Evolutionary conservation across 2,329 filamentous ascomycete genomes (phyloP).

Genomic region (Colletotrichum destructivum): DNA sequence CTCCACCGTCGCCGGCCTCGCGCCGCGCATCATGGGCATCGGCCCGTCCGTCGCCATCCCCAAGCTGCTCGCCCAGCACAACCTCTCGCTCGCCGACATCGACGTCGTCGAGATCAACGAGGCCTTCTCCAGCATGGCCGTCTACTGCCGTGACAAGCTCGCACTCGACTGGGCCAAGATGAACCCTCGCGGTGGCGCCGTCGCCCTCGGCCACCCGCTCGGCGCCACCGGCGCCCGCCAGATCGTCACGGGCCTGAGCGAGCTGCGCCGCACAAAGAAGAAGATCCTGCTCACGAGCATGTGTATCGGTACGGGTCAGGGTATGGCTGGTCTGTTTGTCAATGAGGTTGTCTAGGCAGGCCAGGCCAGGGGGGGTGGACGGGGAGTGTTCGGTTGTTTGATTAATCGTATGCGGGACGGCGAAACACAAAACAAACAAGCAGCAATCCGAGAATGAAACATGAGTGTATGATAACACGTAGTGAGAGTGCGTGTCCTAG

Average conservation of each 20-base stretch:
- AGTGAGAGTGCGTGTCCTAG: too few species aligned
- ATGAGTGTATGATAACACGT: slow-evolving; percentile 6
- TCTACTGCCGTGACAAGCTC: slow-evolving; percentile 87
- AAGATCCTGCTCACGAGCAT: slow-evolving; percentile 94
- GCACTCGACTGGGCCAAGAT: slow-evolving; percentile 82
- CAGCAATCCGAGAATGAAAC: not conserved
- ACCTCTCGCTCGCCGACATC: slow-evolving; percentile 83
- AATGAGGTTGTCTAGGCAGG: slow-evolving; percentile 61
- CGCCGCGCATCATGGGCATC: slow-evolving; percentile 97
- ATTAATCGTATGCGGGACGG: too few species aligned
- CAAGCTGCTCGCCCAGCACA: slow-evolving; percentile 88
- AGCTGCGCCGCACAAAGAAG: slow-evolving; percentile 87
- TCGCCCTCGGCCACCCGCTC: slow-evolving; percentile 87
- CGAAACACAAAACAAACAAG: too few species aligned
- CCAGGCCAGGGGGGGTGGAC: too few species aligned
- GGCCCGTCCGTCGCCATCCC: slow-evolving; percentile 81
- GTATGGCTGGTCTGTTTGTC: slow-evolving; percentile 77
- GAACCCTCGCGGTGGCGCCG: slow-evolving; percentile 86
- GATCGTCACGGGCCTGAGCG: slow-evolving; percentile 91
- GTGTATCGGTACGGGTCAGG: slow-evolving; percentile 82
- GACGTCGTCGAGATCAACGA: slow-evolving; percentile 97
- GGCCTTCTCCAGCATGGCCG: slow-evolving; percentile 97
- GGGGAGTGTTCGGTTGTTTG: not conserved
- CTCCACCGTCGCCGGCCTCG: slow-evolving; percentile 89
- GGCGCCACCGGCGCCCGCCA: slow-evolving; percentile 84